These are phyloP conservation scores for Arthroderma sp. DNA, from an alignment of 2,329 filamentous ascomycete genomes.

Conservation along the genomic window DNA sequence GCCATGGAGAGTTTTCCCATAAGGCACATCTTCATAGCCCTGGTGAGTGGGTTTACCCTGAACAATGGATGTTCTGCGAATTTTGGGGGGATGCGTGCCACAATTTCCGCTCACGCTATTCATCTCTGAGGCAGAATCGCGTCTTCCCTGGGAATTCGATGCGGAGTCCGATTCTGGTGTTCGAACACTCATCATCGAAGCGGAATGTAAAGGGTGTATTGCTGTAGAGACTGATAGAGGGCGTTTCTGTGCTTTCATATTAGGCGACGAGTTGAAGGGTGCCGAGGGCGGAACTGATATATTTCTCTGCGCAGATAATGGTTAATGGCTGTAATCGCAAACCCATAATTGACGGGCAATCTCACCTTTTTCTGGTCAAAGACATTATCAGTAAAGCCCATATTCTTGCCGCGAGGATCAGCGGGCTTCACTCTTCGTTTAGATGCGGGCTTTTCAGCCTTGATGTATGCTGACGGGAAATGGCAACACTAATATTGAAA, in stretches of 20 bases:
- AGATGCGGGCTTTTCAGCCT: conserved; percentile 21
- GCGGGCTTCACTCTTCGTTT: conserved; percentile 20
- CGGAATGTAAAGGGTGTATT: background rate
- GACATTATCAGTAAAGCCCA: conserved; percentile 26
- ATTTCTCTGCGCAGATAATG: conserved; percentile 4
- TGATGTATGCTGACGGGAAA: conserved; percentile 21
- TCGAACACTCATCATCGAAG: background rate
- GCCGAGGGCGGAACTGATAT: conserved; percentile 5
- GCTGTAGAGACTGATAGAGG: conserved; percentile 3
- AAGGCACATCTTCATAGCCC: background rate
- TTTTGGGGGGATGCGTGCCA: conserved; percentile 1
- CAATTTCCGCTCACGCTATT: background rate
- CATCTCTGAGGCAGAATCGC: background rate
- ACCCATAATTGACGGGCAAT: background rate
- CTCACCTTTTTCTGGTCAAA: conserved; percentile 24
- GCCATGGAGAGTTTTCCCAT: conserved; percentile 8
- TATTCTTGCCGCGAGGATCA: conserved; percentile 20
- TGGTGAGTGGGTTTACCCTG: background rate
- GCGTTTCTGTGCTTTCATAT: conserved; percentile 7
- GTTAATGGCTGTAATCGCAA: background rate
- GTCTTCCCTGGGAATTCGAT: background rate
- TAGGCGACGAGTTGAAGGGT: conserved; percentile 3
- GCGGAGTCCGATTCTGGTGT: conserved; percentile 2
- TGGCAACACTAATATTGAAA: conserved; percentile 18
- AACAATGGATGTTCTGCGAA: conserved; percentile 1